These are phyloP conservation scores for Xylariales sp. DNA, from an alignment of 2,329 filamentous ascomycete species.

Conservation along the genomic window DNA sequence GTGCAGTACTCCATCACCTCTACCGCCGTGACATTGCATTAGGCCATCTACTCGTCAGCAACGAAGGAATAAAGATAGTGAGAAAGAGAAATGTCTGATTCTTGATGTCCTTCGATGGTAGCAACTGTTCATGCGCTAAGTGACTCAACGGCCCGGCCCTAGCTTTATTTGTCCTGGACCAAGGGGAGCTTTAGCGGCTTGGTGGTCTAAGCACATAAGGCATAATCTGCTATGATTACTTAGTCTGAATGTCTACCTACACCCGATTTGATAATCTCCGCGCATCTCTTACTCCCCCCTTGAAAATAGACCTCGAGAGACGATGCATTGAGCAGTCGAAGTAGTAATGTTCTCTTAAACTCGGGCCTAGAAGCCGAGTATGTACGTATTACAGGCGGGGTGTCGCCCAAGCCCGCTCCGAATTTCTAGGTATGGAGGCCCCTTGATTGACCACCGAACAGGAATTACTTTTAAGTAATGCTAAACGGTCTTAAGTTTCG, in stretches of 20 bases:
- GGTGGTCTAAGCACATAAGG: too few species aligned
- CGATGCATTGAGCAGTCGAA: too few species aligned
- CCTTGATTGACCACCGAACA: not conserved
- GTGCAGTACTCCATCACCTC: not conserved
- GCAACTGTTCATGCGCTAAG: not conserved
- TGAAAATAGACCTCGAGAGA: too few species aligned
- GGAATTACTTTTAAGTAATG: not conserved
- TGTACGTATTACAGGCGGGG: too few species aligned
- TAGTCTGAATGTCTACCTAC: too few species aligned
- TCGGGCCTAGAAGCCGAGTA: too few species aligned
- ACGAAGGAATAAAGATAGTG: not conserved
- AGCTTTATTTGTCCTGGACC: not conserved
- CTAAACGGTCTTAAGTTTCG: not conserved
- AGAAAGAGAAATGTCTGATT: not conserved
- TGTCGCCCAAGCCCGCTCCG: too few species aligned
- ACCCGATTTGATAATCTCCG: not conserved
- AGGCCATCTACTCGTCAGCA: not conserved
- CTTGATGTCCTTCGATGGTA: not conserved
- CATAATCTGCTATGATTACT: too few species aligned
- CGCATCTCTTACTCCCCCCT: not conserved
- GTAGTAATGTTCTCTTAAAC: too few species aligned
- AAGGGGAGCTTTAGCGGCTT: not conserved
- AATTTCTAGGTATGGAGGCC: too few species aligned
- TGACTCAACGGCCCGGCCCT: constrained; percentile 5
- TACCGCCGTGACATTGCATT: not conserved